Evolutionary conservation across 2,329 filamentous ascomycete genomes (phyloP).

Genomic region (Penicillium sp.): DNA sequence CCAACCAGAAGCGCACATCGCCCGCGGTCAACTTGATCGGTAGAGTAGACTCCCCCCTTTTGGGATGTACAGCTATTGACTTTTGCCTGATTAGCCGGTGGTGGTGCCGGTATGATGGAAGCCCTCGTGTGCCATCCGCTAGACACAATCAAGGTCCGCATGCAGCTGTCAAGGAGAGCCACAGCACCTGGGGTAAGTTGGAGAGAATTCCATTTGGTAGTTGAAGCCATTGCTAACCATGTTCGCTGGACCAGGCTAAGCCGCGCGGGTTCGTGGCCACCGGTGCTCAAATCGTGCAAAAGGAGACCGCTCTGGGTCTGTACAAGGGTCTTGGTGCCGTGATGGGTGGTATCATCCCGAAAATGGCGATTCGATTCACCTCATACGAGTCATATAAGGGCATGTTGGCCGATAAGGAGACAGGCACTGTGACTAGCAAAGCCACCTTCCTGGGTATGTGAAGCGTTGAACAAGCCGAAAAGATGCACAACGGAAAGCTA

Average conservation of each 20-base stretch:
- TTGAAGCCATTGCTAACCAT: conserved; percentile 12
- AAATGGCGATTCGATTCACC: conserved; percentile 99
- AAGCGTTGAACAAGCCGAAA: neutral
- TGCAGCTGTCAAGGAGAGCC: conserved; percentile 91
- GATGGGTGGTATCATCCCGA: conserved; percentile 91
- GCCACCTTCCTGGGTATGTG: conserved; percentile 67
- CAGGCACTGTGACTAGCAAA: conserved; percentile 66
- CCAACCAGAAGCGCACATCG: conserved; percentile 69
- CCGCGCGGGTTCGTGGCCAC: conserved; percentile 85
- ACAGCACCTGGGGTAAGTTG: conserved; percentile 69
- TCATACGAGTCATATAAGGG: conserved; percentile 97
- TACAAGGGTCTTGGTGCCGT: conserved; percentile 99
- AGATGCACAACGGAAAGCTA: neutral
- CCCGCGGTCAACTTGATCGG: conserved; percentile 89
- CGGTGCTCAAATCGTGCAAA: conserved; percentile 78
- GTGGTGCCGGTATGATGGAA: conserved; percentile 99
- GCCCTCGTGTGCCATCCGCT: conserved; percentile 93
- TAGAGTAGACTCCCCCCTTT: conserved; percentile 45
- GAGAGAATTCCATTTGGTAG: neutral
- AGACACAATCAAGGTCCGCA: conserved; percentile 98
- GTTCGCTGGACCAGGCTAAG: conserved; percentile 51
- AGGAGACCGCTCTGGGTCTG: conserved; percentile 86
- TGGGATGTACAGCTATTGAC: conserved; percentile 16
- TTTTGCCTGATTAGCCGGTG: conserved; percentile 66
- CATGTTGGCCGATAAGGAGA: conserved; percentile 65